These are phyloP conservation scores for Entomortierella beljakovae DNA, from an alignment of 192 early-diverging fungal species.

Conservation along the genomic window DNA sequence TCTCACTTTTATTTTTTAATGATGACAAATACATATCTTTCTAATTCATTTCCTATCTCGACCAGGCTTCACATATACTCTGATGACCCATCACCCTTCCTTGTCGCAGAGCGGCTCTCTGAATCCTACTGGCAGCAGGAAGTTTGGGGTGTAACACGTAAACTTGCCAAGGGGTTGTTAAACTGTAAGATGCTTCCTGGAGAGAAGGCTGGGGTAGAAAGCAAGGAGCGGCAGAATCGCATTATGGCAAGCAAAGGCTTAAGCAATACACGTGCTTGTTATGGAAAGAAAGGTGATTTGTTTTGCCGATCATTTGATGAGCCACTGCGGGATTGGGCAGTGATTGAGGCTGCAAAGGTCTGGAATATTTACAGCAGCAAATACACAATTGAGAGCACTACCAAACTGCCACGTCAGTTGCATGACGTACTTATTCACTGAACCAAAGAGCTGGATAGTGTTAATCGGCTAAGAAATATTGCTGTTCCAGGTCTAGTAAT, in stretches of 20 bases:
- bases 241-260: background rate
- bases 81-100: constrained; percentile 15
- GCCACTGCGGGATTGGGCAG: constrained; percentile 19
- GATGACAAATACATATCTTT: background rate
- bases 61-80: constrained; percentile 15
- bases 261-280: constrained; percentile 1
- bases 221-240: constrained; percentile 13
- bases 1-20: constrained; percentile 6
- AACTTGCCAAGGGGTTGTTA: constrained; percentile 5
- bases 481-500: constrained; percentile 19
- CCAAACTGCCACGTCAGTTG: constrained; percentile 21
- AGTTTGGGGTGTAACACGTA: constrained; percentile 9
- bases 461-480: constrained; percentile 1
- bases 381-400: constrained; percentile 14
- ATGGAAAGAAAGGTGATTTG: constrained; percentile 18
- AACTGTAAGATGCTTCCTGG: constrained; percentile 13
- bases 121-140: constrained; percentile 20
- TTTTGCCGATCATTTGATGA: constrained; percentile 23
- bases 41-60: constrained; percentile 2
- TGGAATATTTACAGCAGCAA: constrained; percentile 11
- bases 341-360: constrained; percentile 14
- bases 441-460: constrained; percentile 8
- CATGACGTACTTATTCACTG: constrained; percentile 17
- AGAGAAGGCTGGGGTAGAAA: constrained; percentile 7
- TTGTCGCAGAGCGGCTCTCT: constrained; percentile 3